Percentiles rank a stretch among this genome's conserved stretches.
phyloP scores from a whole-genome alignment of 2,329 filamentous ascomycete species.

The Ascochyta pisi region DNA sequence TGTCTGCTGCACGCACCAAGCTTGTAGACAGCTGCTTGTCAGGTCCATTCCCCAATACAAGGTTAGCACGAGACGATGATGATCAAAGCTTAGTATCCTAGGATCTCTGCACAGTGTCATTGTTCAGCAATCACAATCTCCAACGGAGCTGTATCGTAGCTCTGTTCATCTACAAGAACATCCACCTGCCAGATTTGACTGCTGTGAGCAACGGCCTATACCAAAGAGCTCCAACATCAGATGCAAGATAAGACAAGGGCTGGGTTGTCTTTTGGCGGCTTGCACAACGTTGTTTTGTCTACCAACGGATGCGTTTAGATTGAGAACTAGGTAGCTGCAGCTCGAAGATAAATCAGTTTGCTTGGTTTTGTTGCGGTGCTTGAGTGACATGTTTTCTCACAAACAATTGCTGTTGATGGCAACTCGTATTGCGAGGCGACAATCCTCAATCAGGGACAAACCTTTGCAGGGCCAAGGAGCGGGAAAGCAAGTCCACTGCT shows the following conservation, averaged over 20 bases:
- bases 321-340: neutral
- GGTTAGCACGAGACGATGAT: neutral
- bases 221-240: neutral
- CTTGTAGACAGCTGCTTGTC: neutral
- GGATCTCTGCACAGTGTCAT: neutral
- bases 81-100: neutral
- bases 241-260: neutral
- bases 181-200: neutral
- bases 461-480: neutral
- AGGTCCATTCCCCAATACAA: neutral
- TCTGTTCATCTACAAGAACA: neutral
- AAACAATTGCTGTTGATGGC: neutral
- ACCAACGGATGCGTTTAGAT: neutral
- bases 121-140: neutral
- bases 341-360: neutral
- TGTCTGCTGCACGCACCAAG: neutral
- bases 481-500: neutral
- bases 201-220: neutral
- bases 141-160: neutral
- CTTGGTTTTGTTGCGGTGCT: neutral
- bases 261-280: neutral
- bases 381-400: neutral
- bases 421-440: neutral
- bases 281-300: neutral
- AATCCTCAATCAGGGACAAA: too few relatives aligned